These are phyloP conservation scores for Kodamaea fungicola DNA, from an alignment of 1,139 yeast genomes.

Conservation along the genomic window DNA sequence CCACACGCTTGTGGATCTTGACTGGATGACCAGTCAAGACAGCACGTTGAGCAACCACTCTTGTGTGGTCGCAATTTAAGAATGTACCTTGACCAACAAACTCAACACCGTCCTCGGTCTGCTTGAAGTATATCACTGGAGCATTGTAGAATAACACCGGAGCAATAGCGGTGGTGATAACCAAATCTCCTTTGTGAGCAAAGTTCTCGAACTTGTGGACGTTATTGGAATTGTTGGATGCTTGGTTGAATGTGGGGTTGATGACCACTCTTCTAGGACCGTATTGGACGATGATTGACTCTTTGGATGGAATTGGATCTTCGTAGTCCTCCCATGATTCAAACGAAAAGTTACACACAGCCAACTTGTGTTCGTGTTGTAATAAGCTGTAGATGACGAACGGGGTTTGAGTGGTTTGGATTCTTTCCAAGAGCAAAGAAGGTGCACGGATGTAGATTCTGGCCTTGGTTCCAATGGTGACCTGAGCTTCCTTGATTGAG, in stretches of 20 bases:
- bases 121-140: constrained; percentile 71
- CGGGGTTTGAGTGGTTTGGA: constrained; percentile 43
- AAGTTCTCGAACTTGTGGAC: constrained; percentile 86
- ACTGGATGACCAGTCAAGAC: constrained; percentile 92
- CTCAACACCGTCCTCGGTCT: constrained; percentile 50
- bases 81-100: constrained; percentile 89
- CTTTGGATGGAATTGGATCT: constrained; percentile 78
- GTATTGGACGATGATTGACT: constrained; percentile 77
- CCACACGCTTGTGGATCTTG: constrained; percentile 88
- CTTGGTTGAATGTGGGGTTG: constrained; percentile 79
- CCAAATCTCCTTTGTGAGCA: constrained; percentile 67
- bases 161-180: constrained; percentile 84
- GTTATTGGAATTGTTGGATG: constrained; percentile 72
- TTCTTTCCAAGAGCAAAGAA: constrained; percentile 38
- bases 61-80: constrained; percentile 78
- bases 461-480: constrained; percentile 64
- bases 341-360: constrained; percentile 78
- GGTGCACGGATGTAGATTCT: constrained; percentile 65
- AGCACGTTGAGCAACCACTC: constrained; percentile 84
- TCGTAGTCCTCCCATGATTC: constrained; percentile 88
- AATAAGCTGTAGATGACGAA: constrained; percentile 70
- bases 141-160: constrained; percentile 84
- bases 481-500: constrained; percentile 53
- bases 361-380: constrained; percentile 81
- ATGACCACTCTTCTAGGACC: constrained; percentile 91